Conservation (phyloP, 1,139 yeast genomes). For the Diutina catenulata region DNA sequence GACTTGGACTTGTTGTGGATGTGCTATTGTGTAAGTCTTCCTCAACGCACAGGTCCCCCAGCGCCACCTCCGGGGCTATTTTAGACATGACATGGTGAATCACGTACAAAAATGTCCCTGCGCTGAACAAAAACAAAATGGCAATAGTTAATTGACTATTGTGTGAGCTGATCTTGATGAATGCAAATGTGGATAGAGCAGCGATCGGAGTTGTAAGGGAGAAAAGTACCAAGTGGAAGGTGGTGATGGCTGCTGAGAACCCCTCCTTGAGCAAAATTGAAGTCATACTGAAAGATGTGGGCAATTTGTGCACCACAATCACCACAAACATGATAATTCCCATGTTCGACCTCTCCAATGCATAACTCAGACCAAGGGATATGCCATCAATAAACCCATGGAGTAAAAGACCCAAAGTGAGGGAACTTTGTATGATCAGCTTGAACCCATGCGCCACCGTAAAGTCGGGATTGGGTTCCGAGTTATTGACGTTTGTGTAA, state of each 20-base stretch:
- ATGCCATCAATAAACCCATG: conserved; percentile 69
- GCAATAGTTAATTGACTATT: conserved; percentile 36
- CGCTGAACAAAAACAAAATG: conserved; percentile 43
- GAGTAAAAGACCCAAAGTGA: conserved; percentile 50
- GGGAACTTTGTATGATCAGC: conserved; percentile 16
- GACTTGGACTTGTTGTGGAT: conserved; percentile 6
- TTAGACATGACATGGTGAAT: conserved; percentile 52
- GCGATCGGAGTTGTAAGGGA: conserved; percentile 32
- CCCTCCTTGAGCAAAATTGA: conserved; percentile 39
- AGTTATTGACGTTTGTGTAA: background rate
- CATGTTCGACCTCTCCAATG: conserved; percentile 32
- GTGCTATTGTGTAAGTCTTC: conserved; percentile 7
- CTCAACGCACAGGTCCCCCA: conserved; percentile 6
- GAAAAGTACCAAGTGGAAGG: conserved; percentile 25
- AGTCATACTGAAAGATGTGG: conserved; percentile 61
- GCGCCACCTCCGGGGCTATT: conserved; percentile 10
- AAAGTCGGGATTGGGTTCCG: background rate
- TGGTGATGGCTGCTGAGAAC: conserved; percentile 17
- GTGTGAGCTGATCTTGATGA: conserved; percentile 20
- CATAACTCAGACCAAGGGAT: conserved; percentile 55
- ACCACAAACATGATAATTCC: conserved; percentile 44
- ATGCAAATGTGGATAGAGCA: conserved; percentile 33
- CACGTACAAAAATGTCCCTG: conserved; percentile 65
- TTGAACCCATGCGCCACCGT: conserved; percentile 2
- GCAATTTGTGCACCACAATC: conserved; percentile 60